Conservation (phyloP, 192 early-diverging fungal species). For the Chytriomyces sp. region DNA sequence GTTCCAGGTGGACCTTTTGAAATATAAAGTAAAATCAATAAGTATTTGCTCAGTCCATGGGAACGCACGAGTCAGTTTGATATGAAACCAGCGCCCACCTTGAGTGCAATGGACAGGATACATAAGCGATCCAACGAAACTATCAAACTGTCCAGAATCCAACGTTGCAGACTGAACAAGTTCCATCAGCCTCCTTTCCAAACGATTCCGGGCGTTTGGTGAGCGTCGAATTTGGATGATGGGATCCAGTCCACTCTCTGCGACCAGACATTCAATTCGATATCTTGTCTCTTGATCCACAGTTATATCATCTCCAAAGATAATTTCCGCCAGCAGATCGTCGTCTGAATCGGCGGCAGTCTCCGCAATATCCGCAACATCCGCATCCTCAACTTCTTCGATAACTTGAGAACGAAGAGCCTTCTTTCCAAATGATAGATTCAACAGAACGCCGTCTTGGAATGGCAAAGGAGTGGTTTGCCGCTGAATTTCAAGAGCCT, state of each 20-base stretch:
- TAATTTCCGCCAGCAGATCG: too few relatives aligned
- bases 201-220: background rate
- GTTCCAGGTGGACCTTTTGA: conserved; percentile 40
- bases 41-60: too few relatives aligned
- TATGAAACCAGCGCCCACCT: conserved; percentile 3
- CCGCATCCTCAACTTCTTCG: background rate
- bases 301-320: conserved; percentile 14
- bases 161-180: conserved; percentile 44
- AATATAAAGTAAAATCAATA: background rate
- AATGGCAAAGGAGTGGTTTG: conserved; percentile 34
- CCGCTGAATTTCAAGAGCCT: conserved; percentile 31
- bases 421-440: conserved; percentile 27
- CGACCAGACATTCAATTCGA: conserved; percentile 32
- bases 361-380: background rate
- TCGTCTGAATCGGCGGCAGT: too few relatives aligned
- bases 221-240: conserved; percentile 47
- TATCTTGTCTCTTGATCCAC: conserved; percentile 6
- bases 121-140: conserved; percentile 39
- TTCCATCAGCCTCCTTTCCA: conserved; percentile 25
- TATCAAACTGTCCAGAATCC: conserved; percentile 46
- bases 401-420: background rate
- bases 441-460: conserved; percentile 35
- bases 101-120: conserved; percentile 48
- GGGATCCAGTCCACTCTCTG: conserved; percentile 39
- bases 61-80: too few relatives aligned